phyloP scores from a whole-genome alignment of 176 grass and related monocot species.

The Carex parvula region DNA sequence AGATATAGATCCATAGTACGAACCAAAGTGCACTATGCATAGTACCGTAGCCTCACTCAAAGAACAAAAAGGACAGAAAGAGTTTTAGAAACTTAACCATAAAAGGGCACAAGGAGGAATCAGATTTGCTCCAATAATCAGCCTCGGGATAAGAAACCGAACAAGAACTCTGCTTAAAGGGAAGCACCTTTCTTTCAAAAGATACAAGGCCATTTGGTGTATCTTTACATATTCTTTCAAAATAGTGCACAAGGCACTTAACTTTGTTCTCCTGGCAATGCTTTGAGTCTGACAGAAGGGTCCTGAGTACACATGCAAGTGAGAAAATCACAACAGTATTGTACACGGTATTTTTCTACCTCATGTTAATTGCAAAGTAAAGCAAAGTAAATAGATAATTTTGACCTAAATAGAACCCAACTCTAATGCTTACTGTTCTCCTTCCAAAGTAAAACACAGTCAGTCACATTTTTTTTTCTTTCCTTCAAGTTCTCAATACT shows the following conservation, averaged over 20 bases:
- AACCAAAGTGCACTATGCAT: no score
- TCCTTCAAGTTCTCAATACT: background rate
- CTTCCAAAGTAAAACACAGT: background rate
- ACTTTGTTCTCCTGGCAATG: constrained; percentile 83
- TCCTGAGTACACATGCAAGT: constrained; percentile 34
- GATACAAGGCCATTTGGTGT: constrained; percentile 56
- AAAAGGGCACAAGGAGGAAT: constrained; percentile 50
- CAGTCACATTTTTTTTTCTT: background rate
- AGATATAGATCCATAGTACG: no score
- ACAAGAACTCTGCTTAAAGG: background rate
- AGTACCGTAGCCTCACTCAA: background rate
- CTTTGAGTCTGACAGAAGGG: constrained; percentile 36
- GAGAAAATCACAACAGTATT: background rate
- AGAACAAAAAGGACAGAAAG: background rate
- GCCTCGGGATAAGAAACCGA: constrained; percentile 36
- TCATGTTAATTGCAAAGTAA: background rate
- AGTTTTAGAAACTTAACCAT: constrained; percentile 38
- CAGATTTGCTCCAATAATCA: constrained; percentile 59
- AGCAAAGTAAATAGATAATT: background rate
- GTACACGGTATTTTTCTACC: background rate
- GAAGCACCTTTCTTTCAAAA: constrained; percentile 80
- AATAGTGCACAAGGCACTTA: constrained; percentile 79
- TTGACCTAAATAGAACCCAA: background rate
- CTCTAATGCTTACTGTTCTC: background rate
- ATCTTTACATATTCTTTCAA: constrained; percentile 62